Conservation (phyloP, 495 filamentous ascomycete genomes). For the Xylaria palmicola region DNA sequence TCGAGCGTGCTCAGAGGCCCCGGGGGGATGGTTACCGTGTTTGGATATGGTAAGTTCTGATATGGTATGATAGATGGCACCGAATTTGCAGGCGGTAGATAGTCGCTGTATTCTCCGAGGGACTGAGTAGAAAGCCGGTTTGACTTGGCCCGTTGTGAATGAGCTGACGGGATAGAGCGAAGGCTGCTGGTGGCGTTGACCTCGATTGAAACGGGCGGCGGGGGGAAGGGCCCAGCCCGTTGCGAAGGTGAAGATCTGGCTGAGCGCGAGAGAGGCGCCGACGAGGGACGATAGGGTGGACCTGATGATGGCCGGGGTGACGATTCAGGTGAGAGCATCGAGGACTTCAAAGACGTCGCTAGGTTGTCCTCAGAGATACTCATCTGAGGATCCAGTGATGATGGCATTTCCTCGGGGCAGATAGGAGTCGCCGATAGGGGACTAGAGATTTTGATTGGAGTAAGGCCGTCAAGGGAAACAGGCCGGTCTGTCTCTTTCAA, state of each 20-base stretch:
- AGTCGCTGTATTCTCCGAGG: constrained; percentile 13
- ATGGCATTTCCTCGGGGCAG: constrained; percentile 13
- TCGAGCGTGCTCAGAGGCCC: constrained; percentile 12
- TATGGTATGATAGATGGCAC: constrained; percentile 1
- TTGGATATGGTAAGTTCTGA: constrained; percentile 27
- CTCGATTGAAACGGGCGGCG: constrained; percentile 30
- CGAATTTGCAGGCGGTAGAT: background rate
- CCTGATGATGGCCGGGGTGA: constrained; percentile 6
- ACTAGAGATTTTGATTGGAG: constrained; percentile 26
- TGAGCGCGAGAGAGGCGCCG: constrained; percentile 20
- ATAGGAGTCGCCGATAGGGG: constrained; percentile 19
- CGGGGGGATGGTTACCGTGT: constrained; percentile 17
- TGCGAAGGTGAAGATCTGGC: constrained; percentile 18
- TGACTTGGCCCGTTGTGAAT: constrained; percentile 27
- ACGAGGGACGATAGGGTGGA: constrained; percentile 15
- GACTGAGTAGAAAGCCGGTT: constrained; percentile 18
- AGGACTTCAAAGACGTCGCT: constrained; percentile 1
- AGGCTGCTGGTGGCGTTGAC: constrained; percentile 23
- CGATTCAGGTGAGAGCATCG: constrained; percentile 9
- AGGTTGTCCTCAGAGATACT: background rate
- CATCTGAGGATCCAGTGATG: constrained; percentile 1
- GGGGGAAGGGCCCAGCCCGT: constrained; percentile 28
- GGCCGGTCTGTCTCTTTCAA: constrained; percentile 34
- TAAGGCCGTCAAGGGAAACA: constrained; percentile 25
- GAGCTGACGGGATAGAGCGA: constrained; percentile 17